Evolutionary conservation across 164 flowering plant genomes (phyloP).

Genomic region (Saururus chinensis): DNA sequence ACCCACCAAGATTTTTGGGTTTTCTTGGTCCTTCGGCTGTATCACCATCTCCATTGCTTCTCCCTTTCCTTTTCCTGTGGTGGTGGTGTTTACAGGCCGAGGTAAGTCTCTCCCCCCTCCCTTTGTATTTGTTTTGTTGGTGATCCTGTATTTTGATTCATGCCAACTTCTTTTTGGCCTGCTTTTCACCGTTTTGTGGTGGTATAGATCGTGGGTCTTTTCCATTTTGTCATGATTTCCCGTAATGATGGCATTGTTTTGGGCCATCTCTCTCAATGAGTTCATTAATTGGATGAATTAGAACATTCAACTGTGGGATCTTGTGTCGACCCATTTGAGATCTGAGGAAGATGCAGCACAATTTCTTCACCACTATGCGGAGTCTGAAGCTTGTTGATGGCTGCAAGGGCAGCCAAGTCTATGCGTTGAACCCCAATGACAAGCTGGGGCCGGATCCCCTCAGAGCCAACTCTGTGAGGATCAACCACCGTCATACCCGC

Average conservation of each 20-base stretch:
- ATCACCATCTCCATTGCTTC: background rate
- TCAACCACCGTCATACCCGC: background rate
- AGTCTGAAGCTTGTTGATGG: conserved; percentile 41
- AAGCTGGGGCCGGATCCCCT: conserved; percentile 7
- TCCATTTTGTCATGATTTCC: too few relatives aligned
- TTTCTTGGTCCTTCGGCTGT: too few relatives aligned
- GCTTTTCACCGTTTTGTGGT: too few relatives aligned
- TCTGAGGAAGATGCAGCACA: conserved; percentile 21
- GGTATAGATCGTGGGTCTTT: too few relatives aligned
- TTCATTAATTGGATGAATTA: too few relatives aligned
- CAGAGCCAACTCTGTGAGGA: conserved; percentile 16
- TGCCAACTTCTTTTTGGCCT: too few relatives aligned
- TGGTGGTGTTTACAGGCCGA: conserved; percentile 5
- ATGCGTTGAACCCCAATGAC: conserved; percentile 26
- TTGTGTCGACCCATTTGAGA: background rate
- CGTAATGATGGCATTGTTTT: too few relatives aligned
- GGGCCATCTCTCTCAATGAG: too few relatives aligned
- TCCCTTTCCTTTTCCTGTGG: conserved; percentile 3
- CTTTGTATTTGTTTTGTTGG: too few relatives aligned
- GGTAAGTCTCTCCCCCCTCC: too few relatives aligned
- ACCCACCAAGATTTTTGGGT: background rate
- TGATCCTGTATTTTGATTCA: too few relatives aligned
- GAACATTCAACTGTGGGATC: too few relatives aligned
- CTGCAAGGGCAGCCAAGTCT: conserved; percentile 46
- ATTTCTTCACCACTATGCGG: conserved; percentile 26